These are phyloP conservation scores for Nicotiana sylvestris DNA, from an alignment of 257 asterid genomes.

Conservation along the genomic window DNA sequence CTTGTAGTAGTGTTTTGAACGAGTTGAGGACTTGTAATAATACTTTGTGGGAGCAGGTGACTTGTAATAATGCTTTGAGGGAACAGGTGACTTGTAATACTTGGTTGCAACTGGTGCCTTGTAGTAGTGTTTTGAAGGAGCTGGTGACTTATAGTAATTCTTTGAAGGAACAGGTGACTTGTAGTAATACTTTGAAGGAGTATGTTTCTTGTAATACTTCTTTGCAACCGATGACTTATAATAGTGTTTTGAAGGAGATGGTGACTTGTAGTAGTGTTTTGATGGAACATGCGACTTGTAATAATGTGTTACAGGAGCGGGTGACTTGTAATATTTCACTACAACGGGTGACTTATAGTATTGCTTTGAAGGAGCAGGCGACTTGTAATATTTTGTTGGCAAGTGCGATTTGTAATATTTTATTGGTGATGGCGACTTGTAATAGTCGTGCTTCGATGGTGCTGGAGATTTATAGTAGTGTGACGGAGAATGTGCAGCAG, in stretches of 20 bases:
- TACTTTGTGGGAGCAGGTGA: too few relatives aligned
- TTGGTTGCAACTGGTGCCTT: too few relatives aligned
- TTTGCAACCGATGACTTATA: background rate
- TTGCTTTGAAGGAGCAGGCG: background rate
- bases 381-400: background rate
- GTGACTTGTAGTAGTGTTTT: background rate
- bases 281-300: background rate
- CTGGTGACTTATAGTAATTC: too few relatives aligned
- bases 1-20: too few relatives aligned
- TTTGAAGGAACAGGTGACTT: slow-evolving; percentile 16
- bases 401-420: background rate
- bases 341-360: background rate
- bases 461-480: background rate
- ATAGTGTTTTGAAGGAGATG: background rate
- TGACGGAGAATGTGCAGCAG: background rate
- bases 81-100: too few relatives aligned
- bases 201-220: background rate
- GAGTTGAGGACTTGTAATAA: too few relatives aligned
- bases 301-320: background rate
- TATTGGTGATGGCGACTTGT: background rate
- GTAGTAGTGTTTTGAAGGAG: too few relatives aligned
- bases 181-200: background rate
- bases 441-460: background rate
- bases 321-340: background rate
- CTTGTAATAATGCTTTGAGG: too few relatives aligned